These are phyloP conservation scores for Penicillium riverlandense DNA, from an alignment of 495 filamentous ascomycete genomes.

Conservation along the genomic window DNA sequence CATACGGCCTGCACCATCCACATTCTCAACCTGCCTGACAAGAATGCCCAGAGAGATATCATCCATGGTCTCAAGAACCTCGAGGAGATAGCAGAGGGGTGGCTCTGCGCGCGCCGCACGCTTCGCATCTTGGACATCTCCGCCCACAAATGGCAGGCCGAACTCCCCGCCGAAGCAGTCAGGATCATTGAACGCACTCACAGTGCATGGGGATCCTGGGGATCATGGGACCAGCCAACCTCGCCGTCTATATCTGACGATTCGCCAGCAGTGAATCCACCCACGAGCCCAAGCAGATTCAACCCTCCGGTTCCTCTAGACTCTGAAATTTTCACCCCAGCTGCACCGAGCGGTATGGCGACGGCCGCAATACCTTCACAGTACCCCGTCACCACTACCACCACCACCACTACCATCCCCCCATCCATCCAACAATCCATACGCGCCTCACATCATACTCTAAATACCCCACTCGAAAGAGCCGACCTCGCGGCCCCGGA, in stretches of 20 bases:
- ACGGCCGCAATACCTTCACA: background rate
- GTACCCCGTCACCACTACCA: slow-evolving; percentile 8
- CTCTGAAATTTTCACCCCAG: slow-evolving; percentile 3
- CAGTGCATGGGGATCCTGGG: slow-evolving; percentile 45
- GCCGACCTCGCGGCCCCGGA: slow-evolving; percentile 23
- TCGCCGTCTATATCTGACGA: slow-evolving; percentile 29
- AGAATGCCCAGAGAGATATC: slow-evolving; percentile 80
- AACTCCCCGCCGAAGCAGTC: slow-evolving; percentile 76
- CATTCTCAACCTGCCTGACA: slow-evolving; percentile 85
- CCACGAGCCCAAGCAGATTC: slow-evolving; percentile 9
- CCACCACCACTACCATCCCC: slow-evolving; percentile 6
- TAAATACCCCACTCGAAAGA: slow-evolving; percentile 13
- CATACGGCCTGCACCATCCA: slow-evolving; percentile 94
- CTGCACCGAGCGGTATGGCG: no score
- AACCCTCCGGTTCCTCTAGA: slow-evolving; percentile 8
- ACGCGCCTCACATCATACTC: slow-evolving; percentile 11
- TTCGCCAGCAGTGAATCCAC: slow-evolving; percentile 12
- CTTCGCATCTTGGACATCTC: slow-evolving; percentile 78
- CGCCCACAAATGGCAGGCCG: slow-evolving; percentile 81
- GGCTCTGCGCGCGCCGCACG: slow-evolving; percentile 83
- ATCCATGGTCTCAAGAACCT: slow-evolving; percentile 85
- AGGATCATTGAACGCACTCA: slow-evolving; percentile 61
- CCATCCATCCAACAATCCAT: slow-evolving; percentile 14
- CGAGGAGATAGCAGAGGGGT: slow-evolving; percentile 93
- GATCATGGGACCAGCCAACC: slow-evolving; percentile 34